Percentiles rank a stretch among this genome's conserved stretches.
phyloP scores from a whole-genome alignment of 345 rosid genomes.

The Citrus unshiu region DNA sequence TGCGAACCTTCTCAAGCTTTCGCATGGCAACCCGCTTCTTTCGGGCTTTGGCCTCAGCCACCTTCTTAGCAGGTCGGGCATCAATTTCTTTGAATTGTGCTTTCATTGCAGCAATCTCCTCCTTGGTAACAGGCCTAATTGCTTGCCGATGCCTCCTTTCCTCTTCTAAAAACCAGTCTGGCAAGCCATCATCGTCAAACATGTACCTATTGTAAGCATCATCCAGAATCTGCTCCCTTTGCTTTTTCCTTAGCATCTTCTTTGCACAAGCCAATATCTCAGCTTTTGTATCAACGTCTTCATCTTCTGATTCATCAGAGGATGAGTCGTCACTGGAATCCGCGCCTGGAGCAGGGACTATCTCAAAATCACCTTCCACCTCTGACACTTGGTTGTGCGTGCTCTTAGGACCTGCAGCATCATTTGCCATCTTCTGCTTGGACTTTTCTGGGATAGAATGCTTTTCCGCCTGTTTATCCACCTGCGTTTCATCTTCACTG shows the following conservation, averaged over 20 bases:
- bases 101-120: conserved; percentile 77
- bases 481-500: conserved; percentile 52
- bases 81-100: conserved; percentile 90
- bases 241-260: conserved; percentile 91
- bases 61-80: conserved; percentile 95
- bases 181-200: conserved; percentile 70
- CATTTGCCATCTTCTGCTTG: conserved; percentile 33
- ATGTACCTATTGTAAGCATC: conserved; percentile 80
- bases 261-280: conserved; percentile 89
- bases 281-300: conserved; percentile 59
- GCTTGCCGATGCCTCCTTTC: conserved; percentile 74
- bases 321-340: conserved; percentile 81
- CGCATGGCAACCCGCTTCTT: conserved; percentile 71
- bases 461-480: conserved; percentile 25
- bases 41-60: conserved; percentile 87
- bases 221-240: conserved; percentile 74
- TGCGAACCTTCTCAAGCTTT: conserved; percentile 81
- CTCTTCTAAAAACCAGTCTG: conserved; percentile 88
- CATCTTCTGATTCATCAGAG: conserved; percentile 68
- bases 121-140: conserved; percentile 80
- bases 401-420: conserved; percentile 16
- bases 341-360: conserved; percentile 72
- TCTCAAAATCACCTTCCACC: conserved; percentile 65
- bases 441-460: conserved; percentile 15
- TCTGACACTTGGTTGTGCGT: conserved; percentile 22